Evolutionary conservation across 148 eudicot species (phyloP), one percentile per base, ranked within the genome.

Genomic region (Rhododendron simsii): DNA sequence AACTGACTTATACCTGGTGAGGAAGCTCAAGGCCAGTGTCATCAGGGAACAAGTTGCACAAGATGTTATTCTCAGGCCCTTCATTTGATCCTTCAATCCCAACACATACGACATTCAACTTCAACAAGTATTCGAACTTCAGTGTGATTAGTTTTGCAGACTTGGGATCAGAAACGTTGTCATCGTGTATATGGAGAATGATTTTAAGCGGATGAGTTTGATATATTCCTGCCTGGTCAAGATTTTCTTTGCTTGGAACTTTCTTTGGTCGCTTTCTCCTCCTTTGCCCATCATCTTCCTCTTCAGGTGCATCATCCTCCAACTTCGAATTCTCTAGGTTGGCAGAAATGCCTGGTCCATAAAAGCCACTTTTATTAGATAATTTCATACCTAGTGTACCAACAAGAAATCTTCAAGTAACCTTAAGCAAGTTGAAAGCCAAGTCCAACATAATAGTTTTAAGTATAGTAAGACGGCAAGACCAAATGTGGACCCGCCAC

Each of bases 211-310:
- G 99, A 91, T 96, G 98, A 41, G 93, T 81, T 88, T 92, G 95
- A 91, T 94, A 95, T 50, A 94, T 85, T 89, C 94, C 94, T 80
- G 93, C 84, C 45, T 91, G 91, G 80, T 96, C 99, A 88, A 84
- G 85, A 89, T 87, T 91, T 47, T 96, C 98, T 89, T 93, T 96
- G 86, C 89, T 87, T 81, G 88, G 90, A 86, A 90, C 92, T 86
- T 94, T 96, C 87, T 93, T 94, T 51, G 96, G 95, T 2, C 99
- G 92, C 87, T 96, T 95, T 87, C 98, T 93, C 89, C 97, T 93
- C 86, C 98, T 92, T 87, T 96, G 98, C 75, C 96, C 96, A 92
- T 95, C 98, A 90, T 96, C 98, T 85, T 96, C 99, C 74, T 95
- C 98, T 87, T 97, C 98, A 84, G 91, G 94, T 75, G 90, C 89